phyloP scores from a whole-genome alignment of 1,284 basidiomycete genomes.

The Cutaneotrichosporon curvatum region DNA sequence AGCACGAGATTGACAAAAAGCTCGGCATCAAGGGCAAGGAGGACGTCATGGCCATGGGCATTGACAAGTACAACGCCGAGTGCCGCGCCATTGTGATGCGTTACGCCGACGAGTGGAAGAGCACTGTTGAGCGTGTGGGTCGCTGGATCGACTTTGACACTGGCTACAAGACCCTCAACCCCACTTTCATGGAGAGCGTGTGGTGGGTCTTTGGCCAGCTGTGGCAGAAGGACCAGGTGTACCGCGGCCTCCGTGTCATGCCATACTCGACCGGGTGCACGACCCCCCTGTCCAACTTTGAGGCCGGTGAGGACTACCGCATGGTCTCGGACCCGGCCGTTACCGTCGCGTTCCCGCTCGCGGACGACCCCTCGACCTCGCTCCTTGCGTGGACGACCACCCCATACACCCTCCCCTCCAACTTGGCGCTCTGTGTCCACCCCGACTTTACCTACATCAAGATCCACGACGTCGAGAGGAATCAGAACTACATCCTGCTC shows the following conservation, averaged over 20 bases:
- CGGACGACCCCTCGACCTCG: constrained; percentile 84
- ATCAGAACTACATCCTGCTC: constrained; percentile 87
- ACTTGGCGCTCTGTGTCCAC: constrained; percentile 90
- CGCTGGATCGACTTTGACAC: constrained; percentile 99
- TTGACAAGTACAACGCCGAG: constrained; percentile 95
- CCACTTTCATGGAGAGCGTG: constrained; percentile 92
- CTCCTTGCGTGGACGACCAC: constrained; percentile 98
- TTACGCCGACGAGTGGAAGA: constrained; percentile 87
- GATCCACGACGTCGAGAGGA: constrained; percentile 83
- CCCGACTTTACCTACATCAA: constrained; percentile 96
- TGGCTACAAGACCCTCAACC: constrained; percentile 96
- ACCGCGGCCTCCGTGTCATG: constrained; percentile 91
- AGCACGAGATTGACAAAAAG: constrained; percentile 99
- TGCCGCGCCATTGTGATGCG: constrained; percentile 98
- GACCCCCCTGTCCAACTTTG: constrained; percentile 96
- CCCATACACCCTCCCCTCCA: constrained; percentile 96
- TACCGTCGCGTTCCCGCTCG: constrained; percentile 85
- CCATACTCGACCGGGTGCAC: constrained; percentile 96
- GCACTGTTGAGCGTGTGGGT: constrained; percentile 94
- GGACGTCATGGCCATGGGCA: constrained; percentile 93
- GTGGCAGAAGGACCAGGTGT: constrained; percentile 88
- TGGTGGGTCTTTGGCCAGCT: constrained; percentile 99
- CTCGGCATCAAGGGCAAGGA: constrained; percentile 85
- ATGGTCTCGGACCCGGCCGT: constrained; percentile 95
- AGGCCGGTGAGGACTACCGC: constrained; percentile 87